phyloP scores from a whole-genome alignment of 1,139 yeast species.

The Yamadazyma dushanensis region DNA sequence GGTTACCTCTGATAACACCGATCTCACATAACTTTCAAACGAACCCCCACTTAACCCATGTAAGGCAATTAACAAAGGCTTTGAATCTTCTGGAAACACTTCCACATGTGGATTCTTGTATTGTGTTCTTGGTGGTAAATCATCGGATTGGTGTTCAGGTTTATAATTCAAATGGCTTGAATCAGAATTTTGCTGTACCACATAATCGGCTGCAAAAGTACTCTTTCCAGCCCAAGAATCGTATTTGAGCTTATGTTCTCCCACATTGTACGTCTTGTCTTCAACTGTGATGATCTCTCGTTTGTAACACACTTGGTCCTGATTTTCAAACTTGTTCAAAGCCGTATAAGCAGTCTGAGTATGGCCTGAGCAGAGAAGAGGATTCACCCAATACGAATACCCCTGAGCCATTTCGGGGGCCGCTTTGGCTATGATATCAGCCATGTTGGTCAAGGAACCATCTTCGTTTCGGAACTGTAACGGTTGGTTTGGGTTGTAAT shows the following conservation, averaged over 20 bases:
- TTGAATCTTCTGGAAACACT: constrained; percentile 32
- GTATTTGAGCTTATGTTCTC: constrained; percentile 31
- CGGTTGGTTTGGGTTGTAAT: constrained; percentile 27
- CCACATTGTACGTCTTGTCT: constrained; percentile 20
- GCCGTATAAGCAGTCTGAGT: constrained; percentile 51
- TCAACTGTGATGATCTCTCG: constrained; percentile 37
- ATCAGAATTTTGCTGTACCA: constrained; percentile 20
- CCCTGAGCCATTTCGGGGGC: constrained; percentile 37
- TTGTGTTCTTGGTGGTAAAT: constrained; percentile 46
- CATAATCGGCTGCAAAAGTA: constrained; percentile 45
- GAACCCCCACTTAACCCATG: constrained; percentile 70
- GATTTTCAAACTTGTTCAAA: constrained; percentile 34
- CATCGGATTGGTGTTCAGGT: constrained; percentile 36
- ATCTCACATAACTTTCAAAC: constrained; percentile 55
- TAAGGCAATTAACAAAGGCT: constrained; percentile 52
- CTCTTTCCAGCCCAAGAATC: constrained; percentile 44
- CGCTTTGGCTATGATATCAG: constrained; percentile 21
- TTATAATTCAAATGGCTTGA: constrained; percentile 26
- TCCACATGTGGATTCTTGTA: constrained; percentile 31
- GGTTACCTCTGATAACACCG: constrained; percentile 38
- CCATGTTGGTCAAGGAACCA: constrained; percentile 19
- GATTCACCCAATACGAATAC: constrained; percentile 36
- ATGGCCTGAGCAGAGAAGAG: constrained; percentile 43
- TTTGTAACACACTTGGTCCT: constrained; percentile 39
- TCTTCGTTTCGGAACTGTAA: constrained; percentile 20